Conservation (phyloP, 768 basidiomycete genomes). For the Amanita rimosa region DNA sequence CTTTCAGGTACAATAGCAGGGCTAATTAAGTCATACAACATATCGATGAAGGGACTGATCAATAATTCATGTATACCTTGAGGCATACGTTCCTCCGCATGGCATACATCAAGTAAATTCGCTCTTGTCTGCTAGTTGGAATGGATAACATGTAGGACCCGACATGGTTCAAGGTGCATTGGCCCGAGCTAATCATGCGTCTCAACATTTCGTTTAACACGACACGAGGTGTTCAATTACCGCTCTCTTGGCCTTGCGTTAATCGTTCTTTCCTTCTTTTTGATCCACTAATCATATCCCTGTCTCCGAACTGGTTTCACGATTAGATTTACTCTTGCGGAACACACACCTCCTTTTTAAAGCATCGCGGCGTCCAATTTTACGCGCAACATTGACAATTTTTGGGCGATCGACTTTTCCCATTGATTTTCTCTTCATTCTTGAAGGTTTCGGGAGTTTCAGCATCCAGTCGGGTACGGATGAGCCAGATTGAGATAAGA, state of each 20-base stretch:
- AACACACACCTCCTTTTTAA: constrained; percentile 55
- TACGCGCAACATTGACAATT: constrained; percentile 57
- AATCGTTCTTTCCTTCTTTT: constrained; percentile 48
- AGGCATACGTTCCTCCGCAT: constrained; percentile 11
- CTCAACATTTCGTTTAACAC: not conserved
- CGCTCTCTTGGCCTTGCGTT: constrained; percentile 9
- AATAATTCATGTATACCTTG: constrained; percentile 27
- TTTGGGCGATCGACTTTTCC: constrained; percentile 77
- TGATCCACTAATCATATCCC: constrained; percentile 73
- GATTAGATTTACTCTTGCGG: not conserved
- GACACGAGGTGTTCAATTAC: not conserved
- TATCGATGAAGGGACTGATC: constrained; percentile 8
- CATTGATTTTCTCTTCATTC: constrained; percentile 77
- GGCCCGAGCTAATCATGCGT: too few relatives aligned
- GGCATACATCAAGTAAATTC: not conserved
- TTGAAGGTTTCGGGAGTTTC: constrained; percentile 89
- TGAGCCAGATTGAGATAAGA: constrained; percentile 88
- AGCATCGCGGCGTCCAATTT: constrained; percentile 57
- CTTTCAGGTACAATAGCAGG: not conserved
- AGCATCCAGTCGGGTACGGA: constrained; percentile 90
- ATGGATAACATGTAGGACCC: not conserved
- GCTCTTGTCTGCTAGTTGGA: not conserved
- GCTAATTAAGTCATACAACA: not conserved
- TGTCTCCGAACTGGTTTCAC: constrained; percentile 15
- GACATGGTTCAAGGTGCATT: not conserved